These are phyloP conservation scores for Immersiella caudata DNA, from an alignment of 495 filamentous ascomycete species.

Conservation along the genomic window DNA sequence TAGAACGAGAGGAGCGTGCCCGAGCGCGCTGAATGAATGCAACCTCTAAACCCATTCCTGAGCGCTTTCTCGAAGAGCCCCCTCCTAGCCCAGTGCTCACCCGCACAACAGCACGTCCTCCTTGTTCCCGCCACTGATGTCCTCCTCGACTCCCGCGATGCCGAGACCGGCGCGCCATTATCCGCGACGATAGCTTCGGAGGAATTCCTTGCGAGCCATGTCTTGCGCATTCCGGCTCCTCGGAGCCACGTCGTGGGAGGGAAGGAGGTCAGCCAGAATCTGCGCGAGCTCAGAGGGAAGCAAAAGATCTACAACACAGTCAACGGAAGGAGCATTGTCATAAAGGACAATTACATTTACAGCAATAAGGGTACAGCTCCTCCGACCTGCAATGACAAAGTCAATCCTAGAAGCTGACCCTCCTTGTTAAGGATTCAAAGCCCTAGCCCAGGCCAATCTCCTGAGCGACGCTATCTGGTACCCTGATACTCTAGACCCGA, in stretches of 20 bases:
- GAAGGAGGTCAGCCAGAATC: conserved; percentile 68
- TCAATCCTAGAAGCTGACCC: conserved; percentile 3
- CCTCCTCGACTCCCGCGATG: conserved; percentile 84
- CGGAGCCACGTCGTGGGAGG: conserved; percentile 57
- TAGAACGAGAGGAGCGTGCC: conserved; percentile 28
- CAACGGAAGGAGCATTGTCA: conserved; percentile 89
- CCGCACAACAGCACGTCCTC: conserved; percentile 89
- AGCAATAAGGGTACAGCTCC: conserved; percentile 82
- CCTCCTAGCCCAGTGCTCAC: conserved; percentile 89
- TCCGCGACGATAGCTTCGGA: conserved; percentile 82
- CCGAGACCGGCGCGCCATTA: conserved; percentile 77
- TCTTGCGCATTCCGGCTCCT: conserved; percentile 76
- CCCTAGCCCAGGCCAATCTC: conserved; percentile 85
- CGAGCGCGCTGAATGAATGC: conserved; percentile 69
- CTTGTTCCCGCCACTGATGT: conserved; percentile 93
- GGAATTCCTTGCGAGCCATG: conserved; percentile 96
- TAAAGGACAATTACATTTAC: conserved; percentile 92
- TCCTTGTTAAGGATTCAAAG: conserved; percentile 74
- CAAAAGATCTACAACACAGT: conserved; percentile 89
- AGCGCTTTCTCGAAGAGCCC: conserved; percentile 97
- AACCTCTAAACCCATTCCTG: conserved; percentile 98
- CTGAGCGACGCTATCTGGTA: conserved; percentile 87
- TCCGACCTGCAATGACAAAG: neutral
- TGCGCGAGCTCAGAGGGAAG: conserved; percentile 90
- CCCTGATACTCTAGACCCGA: conserved; percentile 76